Conservation (phyloP, 2,329 filamentous ascomycete species). For the Cyphellophora europaea region DNA sequence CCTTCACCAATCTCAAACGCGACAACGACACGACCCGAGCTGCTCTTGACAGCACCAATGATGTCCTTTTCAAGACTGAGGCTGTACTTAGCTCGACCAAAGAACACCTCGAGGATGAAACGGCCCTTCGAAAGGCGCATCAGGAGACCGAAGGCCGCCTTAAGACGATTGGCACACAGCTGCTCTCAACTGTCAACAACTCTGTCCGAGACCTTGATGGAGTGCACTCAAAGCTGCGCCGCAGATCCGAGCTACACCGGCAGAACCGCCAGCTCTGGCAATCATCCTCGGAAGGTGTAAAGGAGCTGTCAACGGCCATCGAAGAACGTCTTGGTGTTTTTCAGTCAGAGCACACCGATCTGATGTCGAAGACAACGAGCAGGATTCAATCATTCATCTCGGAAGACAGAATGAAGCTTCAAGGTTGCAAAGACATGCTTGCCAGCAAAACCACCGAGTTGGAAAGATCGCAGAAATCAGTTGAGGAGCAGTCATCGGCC, state of each 20-base stretch:
- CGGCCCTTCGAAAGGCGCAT: constrained; percentile 69
- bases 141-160: constrained; percentile 75
- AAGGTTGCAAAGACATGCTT: constrained; percentile 60
- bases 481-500: constrained; percentile 40
- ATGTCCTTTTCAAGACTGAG: constrained; percentile 78
- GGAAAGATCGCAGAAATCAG: constrained; percentile 55
- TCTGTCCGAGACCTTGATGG: constrained; percentile 74
- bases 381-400: constrained; percentile 71
- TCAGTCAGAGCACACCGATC: constrained; percentile 59
- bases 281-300: constrained; percentile 64
- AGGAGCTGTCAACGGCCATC: constrained; percentile 65
- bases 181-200: constrained; percentile 67
- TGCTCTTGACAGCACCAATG: constrained; percentile 69
- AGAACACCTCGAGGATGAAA: constrained; percentile 70
- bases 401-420: constrained; percentile 63
- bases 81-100: constrained; percentile 69
- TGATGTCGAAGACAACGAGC: constrained; percentile 57
- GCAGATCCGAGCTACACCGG: constrained; percentile 74
- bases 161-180: constrained; percentile 59
- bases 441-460: constrained; percentile 61
- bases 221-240: constrained; percentile 74
- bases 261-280: constrained; percentile 73
- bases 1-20: constrained; percentile 79
- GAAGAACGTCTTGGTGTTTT: constrained; percentile 68
- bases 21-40: constrained; percentile 71